Base-by-base conservation (phyloP, 768 basidiomycete genomes). In the Boletus tomentosulus region DNA sequence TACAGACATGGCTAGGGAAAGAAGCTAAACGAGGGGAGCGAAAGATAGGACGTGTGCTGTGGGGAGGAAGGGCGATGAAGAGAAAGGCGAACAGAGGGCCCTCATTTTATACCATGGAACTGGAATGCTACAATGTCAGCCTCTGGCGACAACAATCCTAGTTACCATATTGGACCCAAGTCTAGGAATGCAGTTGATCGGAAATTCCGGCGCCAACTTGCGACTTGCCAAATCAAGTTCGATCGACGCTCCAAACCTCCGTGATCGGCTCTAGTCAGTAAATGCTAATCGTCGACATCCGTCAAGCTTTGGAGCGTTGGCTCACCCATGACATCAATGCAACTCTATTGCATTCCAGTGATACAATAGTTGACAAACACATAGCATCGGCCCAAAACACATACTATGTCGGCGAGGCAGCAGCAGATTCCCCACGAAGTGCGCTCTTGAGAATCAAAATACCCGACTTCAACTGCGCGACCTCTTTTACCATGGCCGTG, bases 401-500 rank as follows among this genome's bases (percentile, higher is more conserved):
- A 43, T 53, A 58, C 62, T 68, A 68, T 55, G 66, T 53, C 50
- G 58, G 62, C 13, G 65, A 65, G 44, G 59, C 56, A 53, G 56
- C 55, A 34, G 59, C 58, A 52, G 69, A 63, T 25, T 62, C 70
- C 42, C 66, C 70, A 12, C 68, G 69, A 49, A 64, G 75, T 28
- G 70, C 72, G 59, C 71, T 75, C 60, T 81, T 74, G 64, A 89
- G 69, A 16, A 83, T 74, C 48, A 92, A 71, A 28, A 83, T 74
- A 37, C 85, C 85, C 42, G 78, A 78, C 73, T 83, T 86, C 69
- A 91, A 66, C 66, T 80, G 76, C 19, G 89, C 90, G 43, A 90
- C 83, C 69, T 90, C 84, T 73, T 87, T 85, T 44, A 92, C 85
- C 69, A 92, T 76, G 10, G 76, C 78, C n/a, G 89, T 87, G 64